phyloP scores from a whole-genome alignment of 2,329 filamentous ascomycete species.

The Thelonectria discophora region DNA sequence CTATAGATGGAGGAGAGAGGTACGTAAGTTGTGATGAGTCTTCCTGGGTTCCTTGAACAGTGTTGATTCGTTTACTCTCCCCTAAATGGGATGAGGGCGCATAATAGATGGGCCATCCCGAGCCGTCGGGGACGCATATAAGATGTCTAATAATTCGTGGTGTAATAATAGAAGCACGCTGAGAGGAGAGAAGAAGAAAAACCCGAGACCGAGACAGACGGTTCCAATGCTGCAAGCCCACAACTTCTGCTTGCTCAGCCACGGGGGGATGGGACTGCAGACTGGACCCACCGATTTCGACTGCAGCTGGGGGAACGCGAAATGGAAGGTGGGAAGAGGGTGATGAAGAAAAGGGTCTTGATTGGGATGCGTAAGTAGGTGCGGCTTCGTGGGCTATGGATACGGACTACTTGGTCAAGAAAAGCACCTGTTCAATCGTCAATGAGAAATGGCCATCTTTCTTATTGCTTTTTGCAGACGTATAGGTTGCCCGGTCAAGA shows the following conservation, averaged over 20 bases:
- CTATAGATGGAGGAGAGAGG: background rate
- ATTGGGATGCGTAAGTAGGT: background rate
- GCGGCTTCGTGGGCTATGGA: too few relatives aligned
- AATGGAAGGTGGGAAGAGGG: constrained; percentile 11
- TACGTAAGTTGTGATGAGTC: background rate
- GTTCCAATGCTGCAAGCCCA: too few relatives aligned
- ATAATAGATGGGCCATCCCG: background rate
- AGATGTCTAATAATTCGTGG: too few relatives aligned
- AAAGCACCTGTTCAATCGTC: too few relatives aligned
- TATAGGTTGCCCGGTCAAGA: too few relatives aligned
- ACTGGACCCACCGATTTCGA: too few relatives aligned
- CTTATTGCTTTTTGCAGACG: too few relatives aligned
- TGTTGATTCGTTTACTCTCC: background rate
- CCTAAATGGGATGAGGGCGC: background rate
- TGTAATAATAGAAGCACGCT: constrained; percentile 12
- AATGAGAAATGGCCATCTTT: background rate
- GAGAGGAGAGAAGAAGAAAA: background rate
- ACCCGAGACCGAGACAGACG: background rate
- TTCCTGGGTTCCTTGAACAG: background rate
- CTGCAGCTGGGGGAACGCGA: constrained; percentile 15
- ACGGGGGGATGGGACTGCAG: too few relatives aligned
- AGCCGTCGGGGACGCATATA: constrained; percentile 1
- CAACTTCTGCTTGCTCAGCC: too few relatives aligned
- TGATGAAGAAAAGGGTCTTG: background rate
- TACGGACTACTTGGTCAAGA: too few relatives aligned